Conservation (phyloP, 345 rosid species). For the Erodium maritimum region DNA sequence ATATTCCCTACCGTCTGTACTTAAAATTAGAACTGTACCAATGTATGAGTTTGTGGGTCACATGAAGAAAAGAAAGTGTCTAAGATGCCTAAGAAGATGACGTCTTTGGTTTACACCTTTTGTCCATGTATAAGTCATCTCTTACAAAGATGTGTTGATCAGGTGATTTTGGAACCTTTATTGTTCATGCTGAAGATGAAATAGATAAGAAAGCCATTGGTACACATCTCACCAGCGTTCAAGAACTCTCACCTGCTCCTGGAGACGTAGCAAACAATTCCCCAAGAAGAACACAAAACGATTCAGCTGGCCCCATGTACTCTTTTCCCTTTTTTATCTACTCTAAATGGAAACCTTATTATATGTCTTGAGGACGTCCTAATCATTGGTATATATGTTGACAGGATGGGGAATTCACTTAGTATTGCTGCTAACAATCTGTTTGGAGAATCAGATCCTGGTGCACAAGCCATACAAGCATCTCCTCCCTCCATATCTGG, state of each 20-base stretch:
- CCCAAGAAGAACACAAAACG: slow-evolving; percentile 15
- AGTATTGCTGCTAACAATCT: slow-evolving; percentile 20
- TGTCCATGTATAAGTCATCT: background rate
- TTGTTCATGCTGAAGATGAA: slow-evolving; percentile 58
- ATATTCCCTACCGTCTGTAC: too few relatives aligned
- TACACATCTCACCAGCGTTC: slow-evolving; percentile 20
- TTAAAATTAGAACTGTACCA: background rate
- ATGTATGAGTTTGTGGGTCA: background rate
- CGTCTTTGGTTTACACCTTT: background rate
- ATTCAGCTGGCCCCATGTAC: slow-evolving; percentile 33
- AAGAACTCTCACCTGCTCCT: slow-evolving; percentile 21
- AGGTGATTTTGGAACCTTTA: slow-evolving; percentile 81
- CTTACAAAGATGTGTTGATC: background rate
- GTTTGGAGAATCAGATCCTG: slow-evolving; percentile 24
- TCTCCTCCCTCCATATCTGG: slow-evolving; percentile 17
- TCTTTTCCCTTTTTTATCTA: background rate
- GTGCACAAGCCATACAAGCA: slow-evolving; percentile 18
- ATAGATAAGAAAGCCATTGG: slow-evolving; percentile 15
- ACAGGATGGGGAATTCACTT: slow-evolving; percentile 33
- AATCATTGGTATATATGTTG: background rate
- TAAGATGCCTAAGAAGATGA: background rate
- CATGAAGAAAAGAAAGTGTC: background rate
- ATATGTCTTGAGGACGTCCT: background rate
- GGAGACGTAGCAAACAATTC: slow-evolving; percentile 23
- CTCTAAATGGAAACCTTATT: background rate